Conservation (phyloP, 1,284 basidiomycete genomes). For the Melampsora americana region DNA sequence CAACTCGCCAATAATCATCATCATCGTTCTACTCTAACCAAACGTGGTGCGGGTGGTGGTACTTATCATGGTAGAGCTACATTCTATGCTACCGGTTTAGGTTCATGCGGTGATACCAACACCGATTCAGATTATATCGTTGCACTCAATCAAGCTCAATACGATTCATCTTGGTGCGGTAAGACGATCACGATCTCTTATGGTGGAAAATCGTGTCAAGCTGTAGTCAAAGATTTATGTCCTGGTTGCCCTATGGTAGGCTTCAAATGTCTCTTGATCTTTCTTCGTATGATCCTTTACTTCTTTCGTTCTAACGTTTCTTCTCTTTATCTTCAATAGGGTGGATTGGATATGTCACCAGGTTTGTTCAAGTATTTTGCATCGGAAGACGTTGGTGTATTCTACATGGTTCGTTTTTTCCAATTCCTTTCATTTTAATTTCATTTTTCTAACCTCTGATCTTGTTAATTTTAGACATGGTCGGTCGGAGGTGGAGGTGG, state of each 20-base stretch:
- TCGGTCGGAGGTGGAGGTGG: background rate
- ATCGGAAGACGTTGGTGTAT: conserved; percentile 24
- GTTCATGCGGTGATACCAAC: conserved; percentile 67
- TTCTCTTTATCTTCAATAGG: background rate
- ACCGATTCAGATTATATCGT: conserved; percentile 60
- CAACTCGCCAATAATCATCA: no score
- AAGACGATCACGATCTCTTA: conserved; percentile 18
- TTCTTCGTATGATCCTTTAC: background rate
- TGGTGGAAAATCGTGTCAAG: background rate
- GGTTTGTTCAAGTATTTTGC: conserved; percentile 23
- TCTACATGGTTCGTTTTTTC: conserved; percentile 10
- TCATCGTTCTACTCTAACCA: no score
- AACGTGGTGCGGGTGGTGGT: no score
- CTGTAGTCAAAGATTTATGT: conserved; percentile 4
- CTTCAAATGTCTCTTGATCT: background rate
- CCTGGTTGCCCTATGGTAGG: conserved; percentile 17
- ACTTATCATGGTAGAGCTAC: background rate
- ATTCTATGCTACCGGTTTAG: conserved; percentile 62
- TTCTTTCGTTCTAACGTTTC: background rate
- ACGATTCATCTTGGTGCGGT: conserved; percentile 55
- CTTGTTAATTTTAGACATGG: background rate
- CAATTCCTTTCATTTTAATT: background rate
- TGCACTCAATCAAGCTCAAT: conserved; percentile 64
- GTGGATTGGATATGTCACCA: conserved; percentile 17
- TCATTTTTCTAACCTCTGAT: background rate